Base-by-base conservation (phyloP, 768 basidiomycete genomes). In the Amyloporia xantha region DNA sequence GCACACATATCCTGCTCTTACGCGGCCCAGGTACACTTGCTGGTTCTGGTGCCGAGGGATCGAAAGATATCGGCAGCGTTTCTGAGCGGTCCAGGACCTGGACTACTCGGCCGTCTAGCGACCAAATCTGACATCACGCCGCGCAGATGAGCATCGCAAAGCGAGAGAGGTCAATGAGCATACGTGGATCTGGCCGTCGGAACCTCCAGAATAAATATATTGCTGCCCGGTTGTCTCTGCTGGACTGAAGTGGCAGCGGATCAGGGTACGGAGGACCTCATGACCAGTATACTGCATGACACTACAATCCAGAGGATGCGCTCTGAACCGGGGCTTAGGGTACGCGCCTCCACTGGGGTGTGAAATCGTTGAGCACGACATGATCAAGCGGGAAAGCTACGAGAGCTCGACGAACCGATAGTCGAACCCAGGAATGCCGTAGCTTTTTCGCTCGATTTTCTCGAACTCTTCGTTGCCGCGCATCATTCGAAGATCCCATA, bases 401-500 rank as follows among this genome's bases (percentile, higher is more conserved):
- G 19, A 42, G 5, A 11, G 13, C 41, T 17, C 10, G 24, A 42
- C 74, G n/a, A 54, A 87, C 88, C 93, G 75, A 65, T 96, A 97
- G 63, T 97, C 92, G 55, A 78, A 94, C 42, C 72, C 65, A 2
- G 58, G 66, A 50, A 76, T 72, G 20, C 83, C 84, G 63, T 83
- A 91, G 50, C 66, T 54, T 7, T 68, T 64, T 15, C 68, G 54
- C 6, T 70, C 65, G 24, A 79, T 76, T 23, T 58, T 60, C 41
- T 89, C 84, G 56, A 80, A 84, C 37, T 92, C 84, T 15, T 71
- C 63, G 58, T 76, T 84, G 52, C 74, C 82, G 36, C 83, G 75
- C 95, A 98, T 97, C 67, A 86, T 92, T 42, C 95, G 82, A 39
- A 97, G 70, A 67, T 98, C 95, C 88, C 95, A 97, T 20, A 97